These are phyloP conservation scores for Magnaporthiopsis incrustans DNA, from an alignment of 2,329 filamentous ascomycete genomes.

Conservation along the genomic window DNA sequence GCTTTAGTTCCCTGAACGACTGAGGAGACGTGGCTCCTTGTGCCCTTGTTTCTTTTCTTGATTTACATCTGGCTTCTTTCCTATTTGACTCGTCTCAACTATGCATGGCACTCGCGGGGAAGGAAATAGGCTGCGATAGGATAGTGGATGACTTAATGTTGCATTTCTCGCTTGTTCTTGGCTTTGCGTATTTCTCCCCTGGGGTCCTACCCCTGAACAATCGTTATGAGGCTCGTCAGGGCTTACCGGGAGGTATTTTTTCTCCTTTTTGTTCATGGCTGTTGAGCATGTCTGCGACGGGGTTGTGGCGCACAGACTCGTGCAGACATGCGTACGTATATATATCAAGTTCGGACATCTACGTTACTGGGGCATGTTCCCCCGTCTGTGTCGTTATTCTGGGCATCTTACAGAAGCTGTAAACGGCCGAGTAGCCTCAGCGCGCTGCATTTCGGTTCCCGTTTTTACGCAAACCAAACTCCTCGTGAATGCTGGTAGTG, in stretches of 20 bases:
- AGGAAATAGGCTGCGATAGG: background rate
- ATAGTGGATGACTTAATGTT: background rate
- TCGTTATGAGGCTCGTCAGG: too few species aligned
- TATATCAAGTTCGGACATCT: background rate
- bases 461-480: too few species aligned
- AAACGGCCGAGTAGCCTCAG: too few species aligned
- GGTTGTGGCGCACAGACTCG: background rate
- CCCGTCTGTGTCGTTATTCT: background rate
- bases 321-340: background rate
- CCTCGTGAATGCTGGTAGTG: too few species aligned
- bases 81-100: background rate
- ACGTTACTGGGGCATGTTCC: background rate
- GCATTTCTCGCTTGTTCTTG: background rate
- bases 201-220: too few species aligned
- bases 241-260: background rate
- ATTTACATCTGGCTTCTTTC: background rate
- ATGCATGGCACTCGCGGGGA: background rate
- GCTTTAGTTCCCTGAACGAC: background rate
- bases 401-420: background rate
- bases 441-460: too few species aligned
- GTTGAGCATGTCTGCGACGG: too few species aligned
- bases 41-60: background rate
- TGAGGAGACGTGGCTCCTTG: too few species aligned
- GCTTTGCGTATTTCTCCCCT: background rate
- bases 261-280: background rate